Conservation (phyloP, 225 moss, liverwort and hornwort genomes). For the Physcomitrium patens region DNA sequence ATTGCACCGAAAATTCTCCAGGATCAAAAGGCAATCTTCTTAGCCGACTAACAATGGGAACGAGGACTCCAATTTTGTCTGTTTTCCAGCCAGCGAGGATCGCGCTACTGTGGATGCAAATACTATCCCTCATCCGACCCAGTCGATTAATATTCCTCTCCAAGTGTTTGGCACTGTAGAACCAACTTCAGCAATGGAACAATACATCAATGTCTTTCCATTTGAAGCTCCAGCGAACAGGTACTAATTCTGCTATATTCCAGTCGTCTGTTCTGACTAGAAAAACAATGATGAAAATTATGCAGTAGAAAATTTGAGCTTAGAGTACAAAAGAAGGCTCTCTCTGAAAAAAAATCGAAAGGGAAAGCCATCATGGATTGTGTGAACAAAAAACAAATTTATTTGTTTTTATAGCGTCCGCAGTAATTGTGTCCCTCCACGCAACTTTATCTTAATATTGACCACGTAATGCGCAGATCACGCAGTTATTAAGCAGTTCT, state of each 20-base stretch:
- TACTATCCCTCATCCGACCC: slow-evolving; percentile 26
- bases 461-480: not conserved
- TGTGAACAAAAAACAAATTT: slow-evolving; percentile 16
- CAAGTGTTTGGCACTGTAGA: slow-evolving; percentile 33
- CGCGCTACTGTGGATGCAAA: slow-evolving; percentile 23
- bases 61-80: slow-evolving; percentile 51
- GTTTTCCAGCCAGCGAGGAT: slow-evolving; percentile 44
- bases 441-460: not conserved
- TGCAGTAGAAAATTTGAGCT: not conserved
- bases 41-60: slow-evolving; percentile 31
- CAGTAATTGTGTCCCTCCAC: too few species aligned
- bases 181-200: slow-evolving; percentile 27
- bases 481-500: too few species aligned
- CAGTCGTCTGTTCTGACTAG: not conserved
- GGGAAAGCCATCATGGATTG: not conserved
- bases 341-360: not conserved
- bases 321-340: slow-evolving; percentile 6
- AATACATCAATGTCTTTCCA: slow-evolving; percentile 26
- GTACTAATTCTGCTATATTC: slow-evolving; percentile 34
- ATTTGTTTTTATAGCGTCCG: not conserved
- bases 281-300: not conserved
- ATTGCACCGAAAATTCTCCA: slow-evolving; percentile 30
- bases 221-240: slow-evolving; percentile 26
- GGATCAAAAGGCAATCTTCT: slow-evolving; percentile 27
- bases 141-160: slow-evolving; percentile 25